Evolutionary conservation across 2,329 filamentous ascomycete species (phyloP).

Genomic region (Rhinocladiella similis): DNA sequence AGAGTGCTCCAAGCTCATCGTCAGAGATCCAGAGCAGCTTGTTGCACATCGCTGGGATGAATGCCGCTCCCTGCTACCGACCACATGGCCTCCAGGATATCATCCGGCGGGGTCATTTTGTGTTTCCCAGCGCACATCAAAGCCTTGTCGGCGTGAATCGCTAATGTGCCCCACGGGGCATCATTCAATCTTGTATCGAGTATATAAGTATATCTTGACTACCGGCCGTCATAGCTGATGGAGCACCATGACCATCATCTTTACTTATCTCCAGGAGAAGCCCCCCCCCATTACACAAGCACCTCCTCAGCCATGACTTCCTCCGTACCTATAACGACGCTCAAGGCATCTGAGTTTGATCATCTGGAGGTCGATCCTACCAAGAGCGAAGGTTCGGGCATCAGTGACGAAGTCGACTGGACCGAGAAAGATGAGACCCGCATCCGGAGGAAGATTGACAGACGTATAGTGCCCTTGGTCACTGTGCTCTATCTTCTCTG

Average conservation of each 20-base stretch:
- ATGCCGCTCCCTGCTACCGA: background rate
- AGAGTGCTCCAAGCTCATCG: background rate
- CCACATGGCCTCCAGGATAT: background rate
- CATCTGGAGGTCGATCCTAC: background rate
- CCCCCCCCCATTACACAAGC: background rate
- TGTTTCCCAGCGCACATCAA: background rate
- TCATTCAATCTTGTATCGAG: too few relatives aligned
- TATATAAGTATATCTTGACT: too few relatives aligned
- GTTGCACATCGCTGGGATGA: background rate
- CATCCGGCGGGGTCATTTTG: background rate
- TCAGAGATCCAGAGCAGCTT: background rate
- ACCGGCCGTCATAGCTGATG: too few relatives aligned
- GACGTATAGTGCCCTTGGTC: background rate
- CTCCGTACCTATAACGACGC: background rate
- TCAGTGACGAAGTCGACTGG: background rate
- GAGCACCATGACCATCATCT: too few relatives aligned
- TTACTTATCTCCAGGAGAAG: background rate
- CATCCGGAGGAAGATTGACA: constrained; percentile 9
- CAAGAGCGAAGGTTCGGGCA: background rate
- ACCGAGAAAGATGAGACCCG: background rate
- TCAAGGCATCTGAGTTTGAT: background rate
- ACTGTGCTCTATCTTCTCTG: constrained; percentile 55
- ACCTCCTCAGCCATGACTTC: background rate
- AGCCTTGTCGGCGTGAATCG: background rate
- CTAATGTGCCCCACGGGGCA: background rate